Evolutionary conservation across 2,329 filamentous ascomycete genomes (phyloP).

Genomic region (Ophiognomonia clavigignenti-juglandacearum): DNA sequence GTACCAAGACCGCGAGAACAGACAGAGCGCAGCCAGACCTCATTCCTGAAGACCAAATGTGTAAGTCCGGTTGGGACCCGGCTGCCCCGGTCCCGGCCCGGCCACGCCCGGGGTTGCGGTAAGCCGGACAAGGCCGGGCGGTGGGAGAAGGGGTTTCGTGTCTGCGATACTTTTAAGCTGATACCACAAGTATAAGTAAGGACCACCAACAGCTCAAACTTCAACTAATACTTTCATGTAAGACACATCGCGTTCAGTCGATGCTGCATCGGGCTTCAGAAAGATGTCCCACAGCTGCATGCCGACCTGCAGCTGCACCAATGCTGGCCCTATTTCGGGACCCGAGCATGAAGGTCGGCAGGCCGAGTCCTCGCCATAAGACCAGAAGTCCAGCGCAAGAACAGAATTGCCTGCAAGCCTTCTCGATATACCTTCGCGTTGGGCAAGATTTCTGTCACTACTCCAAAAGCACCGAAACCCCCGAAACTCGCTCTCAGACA

Average conservation of each 20-base stretch:
- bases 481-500: neutral
- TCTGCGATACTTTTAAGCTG: no score
- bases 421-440: neutral
- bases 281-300: neutral
- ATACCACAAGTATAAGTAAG: no score
- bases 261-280: neutral
- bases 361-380: neutral
- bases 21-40: no score
- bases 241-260: neutral
- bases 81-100: no score
- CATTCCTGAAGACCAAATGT: no score
- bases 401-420: neutral
- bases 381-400: neutral
- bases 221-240: no score
- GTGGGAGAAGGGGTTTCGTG: no score
- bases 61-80: no score
- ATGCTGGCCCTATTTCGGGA: slow-evolving; percentile 5
- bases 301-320: slow-evolving; percentile 5
- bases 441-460: neutral
- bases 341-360: neutral
- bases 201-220: no score
- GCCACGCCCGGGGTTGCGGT: no score
- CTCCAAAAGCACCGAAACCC: neutral
- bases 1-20: no score
- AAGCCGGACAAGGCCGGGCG: no score